A percentile compares a stretch with the other conserved stretches of the same genome.
phyloP scores from a whole-genome alignment of 2,329 filamentous ascomycete genomes.

The Gaeumannomyces sp. region DNA sequence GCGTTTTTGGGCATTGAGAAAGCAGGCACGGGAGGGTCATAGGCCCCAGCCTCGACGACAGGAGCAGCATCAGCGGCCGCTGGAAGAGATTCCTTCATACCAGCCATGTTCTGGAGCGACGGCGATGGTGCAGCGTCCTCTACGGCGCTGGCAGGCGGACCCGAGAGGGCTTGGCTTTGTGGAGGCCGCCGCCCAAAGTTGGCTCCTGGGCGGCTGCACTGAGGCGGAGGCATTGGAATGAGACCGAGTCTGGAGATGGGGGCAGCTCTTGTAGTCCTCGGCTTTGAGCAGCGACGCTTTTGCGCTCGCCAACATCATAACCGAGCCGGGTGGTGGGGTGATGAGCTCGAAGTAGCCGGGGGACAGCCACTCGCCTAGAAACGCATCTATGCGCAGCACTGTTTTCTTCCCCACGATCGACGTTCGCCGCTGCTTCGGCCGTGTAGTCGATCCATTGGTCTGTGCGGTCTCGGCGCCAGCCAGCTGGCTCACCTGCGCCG shows the following conservation, averaged over 20 bases:
- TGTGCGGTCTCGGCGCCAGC: background rate
- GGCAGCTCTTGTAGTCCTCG: constrained; percentile 57
- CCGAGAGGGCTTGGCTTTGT: constrained; percentile 16
- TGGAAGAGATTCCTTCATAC: constrained; percentile 29
- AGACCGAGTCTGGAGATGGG: constrained; percentile 28
- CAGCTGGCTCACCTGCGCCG: constrained; percentile 7
- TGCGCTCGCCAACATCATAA: constrained; percentile 80
- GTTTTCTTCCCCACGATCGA: constrained; percentile 41
- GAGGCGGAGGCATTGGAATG: constrained; percentile 21
- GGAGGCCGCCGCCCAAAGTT: constrained; percentile 16
- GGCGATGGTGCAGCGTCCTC: background rate
- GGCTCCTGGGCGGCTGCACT: constrained; percentile 16
- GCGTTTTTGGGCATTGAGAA: constrained; percentile 78
- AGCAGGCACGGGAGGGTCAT: constrained; percentile 69
- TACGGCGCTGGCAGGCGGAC: constrained; percentile 11
- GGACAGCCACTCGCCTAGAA: constrained; percentile 91
- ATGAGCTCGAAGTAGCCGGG: constrained; percentile 92
- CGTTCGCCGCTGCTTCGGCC: constrained; percentile 11
- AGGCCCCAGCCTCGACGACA: constrained; percentile 30
- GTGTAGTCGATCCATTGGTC: background rate
- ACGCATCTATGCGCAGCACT: constrained; percentile 78
- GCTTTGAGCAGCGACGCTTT: constrained; percentile 79
- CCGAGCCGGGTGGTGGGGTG: constrained; percentile 77
- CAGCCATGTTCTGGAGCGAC: constrained; percentile 22
- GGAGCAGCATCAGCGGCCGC: background rate